A percentile compares a stretch with the other conserved stretches of the same genome.
phyloP scores from a whole-genome alignment of 768 basidiomycete species.

The Boletellus ananas region DNA sequence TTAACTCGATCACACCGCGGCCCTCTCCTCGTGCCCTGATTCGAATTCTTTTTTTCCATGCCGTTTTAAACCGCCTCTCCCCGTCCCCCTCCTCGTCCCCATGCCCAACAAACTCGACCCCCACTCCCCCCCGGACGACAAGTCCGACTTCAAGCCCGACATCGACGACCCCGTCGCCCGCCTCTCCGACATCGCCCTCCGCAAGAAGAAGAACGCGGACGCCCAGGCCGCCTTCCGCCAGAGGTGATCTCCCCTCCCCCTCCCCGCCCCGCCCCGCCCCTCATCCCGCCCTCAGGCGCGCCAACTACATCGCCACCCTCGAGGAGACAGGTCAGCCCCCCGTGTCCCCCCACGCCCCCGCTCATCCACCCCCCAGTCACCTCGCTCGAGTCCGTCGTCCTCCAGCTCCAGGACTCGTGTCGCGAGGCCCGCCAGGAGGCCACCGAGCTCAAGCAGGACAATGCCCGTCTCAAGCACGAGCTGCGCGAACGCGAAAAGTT shows the following conservation, averaged over 20 bases:
- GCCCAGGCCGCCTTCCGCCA: slow-evolving; percentile 85
- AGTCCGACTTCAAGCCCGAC: slow-evolving; percentile 36
- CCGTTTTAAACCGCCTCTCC: slow-evolving; percentile 50
- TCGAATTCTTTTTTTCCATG: slow-evolving; percentile 63
- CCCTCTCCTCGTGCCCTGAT: slow-evolving; percentile 63
- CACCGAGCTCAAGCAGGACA: slow-evolving; percentile 62
- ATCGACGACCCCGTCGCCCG: slow-evolving; percentile 36
- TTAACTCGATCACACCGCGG: slow-evolving; percentile 39
- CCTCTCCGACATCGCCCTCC: slow-evolving; percentile 63
- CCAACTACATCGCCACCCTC: slow-evolving; percentile 83
- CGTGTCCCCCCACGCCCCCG: neutral
- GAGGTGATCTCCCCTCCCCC: slow-evolving; percentile 30
- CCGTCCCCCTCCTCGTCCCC: slow-evolving; percentile 1
- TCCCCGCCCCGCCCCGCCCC: slow-evolving; percentile 3
- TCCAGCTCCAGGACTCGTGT: slow-evolving; percentile 79
- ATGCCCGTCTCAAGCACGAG: slow-evolving; percentile 58
- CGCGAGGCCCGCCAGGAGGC: slow-evolving; percentile 61
- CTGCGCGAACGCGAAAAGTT: slow-evolving; percentile 69
- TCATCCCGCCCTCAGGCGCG: slow-evolving; percentile 41
- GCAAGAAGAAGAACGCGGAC: slow-evolving; percentile 88
- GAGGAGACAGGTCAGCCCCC: slow-evolving; percentile 64
- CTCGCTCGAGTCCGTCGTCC: slow-evolving; percentile 78
- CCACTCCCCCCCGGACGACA: slow-evolving; percentile 33
- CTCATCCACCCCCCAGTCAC: slow-evolving; percentile 50
- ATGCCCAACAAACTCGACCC: slow-evolving; percentile 32